Percentiles rank a stretch among this genome's conserved stretches.
Conservation (phyloP, 768 basidiomycete genomes). For the Hydnomerulius pinastri region DNA sequence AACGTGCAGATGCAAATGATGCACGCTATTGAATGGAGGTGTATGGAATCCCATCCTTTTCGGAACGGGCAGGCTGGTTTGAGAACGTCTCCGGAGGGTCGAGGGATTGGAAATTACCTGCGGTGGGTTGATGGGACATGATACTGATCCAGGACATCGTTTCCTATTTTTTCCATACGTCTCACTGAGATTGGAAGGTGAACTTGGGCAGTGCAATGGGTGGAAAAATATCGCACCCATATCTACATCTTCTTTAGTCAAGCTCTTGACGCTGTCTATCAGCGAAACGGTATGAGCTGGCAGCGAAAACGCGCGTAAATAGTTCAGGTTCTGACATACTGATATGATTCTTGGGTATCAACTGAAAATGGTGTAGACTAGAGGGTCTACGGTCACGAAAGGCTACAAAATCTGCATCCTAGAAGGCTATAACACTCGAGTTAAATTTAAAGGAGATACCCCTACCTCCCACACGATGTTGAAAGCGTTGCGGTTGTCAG, state of each 20-base stretch:
- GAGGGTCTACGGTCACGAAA: conserved; percentile 55
- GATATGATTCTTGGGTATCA: conserved; percentile 56
- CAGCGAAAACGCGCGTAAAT: not conserved
- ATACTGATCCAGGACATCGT: conserved; percentile 49
- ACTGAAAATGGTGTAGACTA: conserved; percentile 47
- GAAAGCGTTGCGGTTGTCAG: conserved; percentile 41
- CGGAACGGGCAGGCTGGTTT: conserved; percentile 4
- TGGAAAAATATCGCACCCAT: conserved; percentile 44
- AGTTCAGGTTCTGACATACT: conserved; percentile 30
- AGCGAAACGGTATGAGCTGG: not conserved
- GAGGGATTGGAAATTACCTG: conserved; percentile 38
- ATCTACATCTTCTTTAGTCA: conserved; percentile 45
- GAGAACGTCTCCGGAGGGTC: not conserved
- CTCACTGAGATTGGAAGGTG: conserved; percentile 35
- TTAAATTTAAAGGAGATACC: not conserved
- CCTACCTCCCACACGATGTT: conserved; percentile 52
- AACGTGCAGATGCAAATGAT: conserved; percentile 77
- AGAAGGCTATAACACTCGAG: not conserved
- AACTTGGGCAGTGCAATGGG: conserved; percentile 26
- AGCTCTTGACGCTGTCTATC: conserved; percentile 55
- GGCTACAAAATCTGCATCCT: conserved; percentile 53
- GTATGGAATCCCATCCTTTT: conserved; percentile 82
- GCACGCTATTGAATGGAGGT: conserved; percentile 71
- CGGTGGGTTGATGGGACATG: conserved; percentile 44
- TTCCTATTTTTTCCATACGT: conserved; percentile 53